phyloP scores from a whole-genome alignment of 2,329 filamentous ascomycete species.

The Pseudohalonectria lignicola region DNA sequence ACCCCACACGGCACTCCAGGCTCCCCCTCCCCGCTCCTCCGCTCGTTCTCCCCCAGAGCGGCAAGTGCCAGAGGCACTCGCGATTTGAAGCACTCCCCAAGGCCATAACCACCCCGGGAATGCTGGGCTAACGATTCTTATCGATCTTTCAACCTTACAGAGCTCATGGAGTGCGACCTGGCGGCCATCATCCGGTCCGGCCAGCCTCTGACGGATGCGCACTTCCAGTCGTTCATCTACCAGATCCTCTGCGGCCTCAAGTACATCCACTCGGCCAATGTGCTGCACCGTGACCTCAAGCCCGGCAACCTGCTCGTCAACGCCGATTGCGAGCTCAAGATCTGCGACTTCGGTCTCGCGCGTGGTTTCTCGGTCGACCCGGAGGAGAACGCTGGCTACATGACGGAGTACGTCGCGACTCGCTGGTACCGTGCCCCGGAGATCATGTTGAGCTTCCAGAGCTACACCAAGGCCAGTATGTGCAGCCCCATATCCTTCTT shows the following conservation, averaged over 20 bases:
- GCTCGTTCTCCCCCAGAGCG: not conserved
- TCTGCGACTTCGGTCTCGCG: slow-evolving; percentile 94
- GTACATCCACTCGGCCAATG: slow-evolving; percentile 98
- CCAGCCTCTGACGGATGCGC: slow-evolving; percentile 92
- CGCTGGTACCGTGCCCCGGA: slow-evolving; percentile 92
- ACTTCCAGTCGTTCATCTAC: slow-evolving; percentile 99
- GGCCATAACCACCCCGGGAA: too few relatives aligned
- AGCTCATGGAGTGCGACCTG: slow-evolving; percentile 98
- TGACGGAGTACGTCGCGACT: slow-evolving; percentile 98
- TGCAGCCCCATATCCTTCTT: slow-evolving; percentile 19
- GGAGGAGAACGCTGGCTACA: slow-evolving; percentile 97
- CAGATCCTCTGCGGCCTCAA: slow-evolving; percentile 98
- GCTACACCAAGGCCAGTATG: slow-evolving; percentile 99
- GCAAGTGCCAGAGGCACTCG: not conserved
- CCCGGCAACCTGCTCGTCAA: slow-evolving; percentile 96
- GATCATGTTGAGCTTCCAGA: slow-evolving; percentile 99
- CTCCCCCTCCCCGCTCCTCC: too few relatives aligned
- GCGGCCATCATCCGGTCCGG: slow-evolving; percentile 96
- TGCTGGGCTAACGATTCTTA: too few relatives aligned
- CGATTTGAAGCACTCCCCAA: too few relatives aligned
- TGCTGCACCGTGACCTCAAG: slow-evolving; percentile 93
- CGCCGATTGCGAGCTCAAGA: slow-evolving; percentile 98
- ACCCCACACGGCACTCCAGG: too few relatives aligned
- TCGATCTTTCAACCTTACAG: too few relatives aligned
- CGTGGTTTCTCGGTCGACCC: slow-evolving; percentile 95